Conservation (phyloP, 768 basidiomycete genomes). For the Naganishia friedmannii region DNA sequence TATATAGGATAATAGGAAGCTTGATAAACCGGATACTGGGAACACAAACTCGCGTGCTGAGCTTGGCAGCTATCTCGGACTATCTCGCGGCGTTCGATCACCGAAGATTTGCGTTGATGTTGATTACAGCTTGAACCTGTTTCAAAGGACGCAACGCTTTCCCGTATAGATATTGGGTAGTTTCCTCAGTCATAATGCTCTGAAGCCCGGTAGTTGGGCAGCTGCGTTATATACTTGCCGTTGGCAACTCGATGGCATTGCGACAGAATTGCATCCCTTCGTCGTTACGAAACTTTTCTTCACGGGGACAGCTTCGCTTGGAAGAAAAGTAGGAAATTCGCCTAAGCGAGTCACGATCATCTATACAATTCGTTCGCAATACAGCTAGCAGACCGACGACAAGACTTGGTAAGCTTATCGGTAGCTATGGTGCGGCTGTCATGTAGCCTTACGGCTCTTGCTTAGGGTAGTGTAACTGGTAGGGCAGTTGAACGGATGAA, state of each 20-base stretch:
- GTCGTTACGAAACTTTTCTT: constrained; percentile 1
- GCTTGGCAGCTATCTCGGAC: not conserved
- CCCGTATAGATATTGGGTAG: too few relatives aligned
- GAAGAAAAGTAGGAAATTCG: constrained; percentile 1
- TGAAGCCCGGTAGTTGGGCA: too few relatives aligned
- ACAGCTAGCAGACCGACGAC: too few relatives aligned
- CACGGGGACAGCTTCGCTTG: constrained; percentile 5
- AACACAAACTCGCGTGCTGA: not conserved
- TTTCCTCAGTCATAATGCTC: too few relatives aligned
- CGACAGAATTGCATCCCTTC: not conserved
- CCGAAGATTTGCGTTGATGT: constrained; percentile 3
- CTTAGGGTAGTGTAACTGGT: too few relatives aligned
- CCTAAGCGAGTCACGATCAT: not conserved
- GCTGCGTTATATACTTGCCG: constrained; percentile 1
- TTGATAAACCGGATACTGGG: not conserved
- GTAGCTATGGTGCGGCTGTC: too few relatives aligned
- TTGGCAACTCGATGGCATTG: too few relatives aligned
- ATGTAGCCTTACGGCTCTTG: too few relatives aligned
- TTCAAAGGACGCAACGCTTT: too few relatives aligned
- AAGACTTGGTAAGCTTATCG: too few relatives aligned
- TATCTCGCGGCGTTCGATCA: constrained; percentile 22
- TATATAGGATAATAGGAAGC: not conserved
- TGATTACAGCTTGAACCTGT: not conserved
- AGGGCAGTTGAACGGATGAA: too few relatives aligned
- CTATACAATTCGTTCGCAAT: not conserved